Evolutionary conservation across 495 filamentous ascomycete species (phyloP).

Genomic region (Astrocystis sublimbata): DNA sequence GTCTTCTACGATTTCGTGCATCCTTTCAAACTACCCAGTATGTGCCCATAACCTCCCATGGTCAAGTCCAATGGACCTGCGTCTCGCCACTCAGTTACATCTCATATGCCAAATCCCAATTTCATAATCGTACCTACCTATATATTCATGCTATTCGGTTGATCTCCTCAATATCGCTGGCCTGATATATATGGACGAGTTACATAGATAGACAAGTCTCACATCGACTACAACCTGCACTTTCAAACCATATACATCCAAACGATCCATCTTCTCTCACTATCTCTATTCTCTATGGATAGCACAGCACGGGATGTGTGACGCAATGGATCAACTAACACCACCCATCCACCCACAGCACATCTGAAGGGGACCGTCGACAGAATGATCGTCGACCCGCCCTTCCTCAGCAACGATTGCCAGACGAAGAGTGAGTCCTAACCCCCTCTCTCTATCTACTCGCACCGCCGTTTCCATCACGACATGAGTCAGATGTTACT

Average conservation of each 20-base stretch:
- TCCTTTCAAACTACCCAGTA: constrained; percentile 62
- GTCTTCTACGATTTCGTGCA: constrained; percentile 69
- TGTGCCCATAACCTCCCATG: constrained; percentile 15
- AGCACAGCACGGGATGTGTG: not conserved
- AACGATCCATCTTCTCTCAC: not conserved
- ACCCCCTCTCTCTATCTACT: not conserved
- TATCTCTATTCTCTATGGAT: not conserved
- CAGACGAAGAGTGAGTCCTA: constrained; percentile 68
- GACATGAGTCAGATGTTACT: too few species aligned
- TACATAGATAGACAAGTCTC: not conserved
- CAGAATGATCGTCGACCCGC: constrained; percentile 72
- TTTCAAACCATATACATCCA: too few species aligned
- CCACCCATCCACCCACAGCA: constrained; percentile 23
- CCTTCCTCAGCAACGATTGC: constrained; percentile 76
- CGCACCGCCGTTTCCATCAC: not conserved
- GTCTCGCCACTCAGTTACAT: not conserved
- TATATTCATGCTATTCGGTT: not conserved
- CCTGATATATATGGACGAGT: not conserved
- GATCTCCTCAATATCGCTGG: not conserved
- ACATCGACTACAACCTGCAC: too few species aligned
- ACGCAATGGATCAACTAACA: not conserved
- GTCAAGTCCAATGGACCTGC: not conserved
- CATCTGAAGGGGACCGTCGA: constrained; percentile 64
- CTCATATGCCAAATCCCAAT: not conserved
- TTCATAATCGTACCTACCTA: not conserved